Percentiles rank a stretch among this genome's conserved stretches.
Conservation (phyloP, 2,329 filamentous ascomycete species). For the Trichoderma afroharzianum region DNA sequence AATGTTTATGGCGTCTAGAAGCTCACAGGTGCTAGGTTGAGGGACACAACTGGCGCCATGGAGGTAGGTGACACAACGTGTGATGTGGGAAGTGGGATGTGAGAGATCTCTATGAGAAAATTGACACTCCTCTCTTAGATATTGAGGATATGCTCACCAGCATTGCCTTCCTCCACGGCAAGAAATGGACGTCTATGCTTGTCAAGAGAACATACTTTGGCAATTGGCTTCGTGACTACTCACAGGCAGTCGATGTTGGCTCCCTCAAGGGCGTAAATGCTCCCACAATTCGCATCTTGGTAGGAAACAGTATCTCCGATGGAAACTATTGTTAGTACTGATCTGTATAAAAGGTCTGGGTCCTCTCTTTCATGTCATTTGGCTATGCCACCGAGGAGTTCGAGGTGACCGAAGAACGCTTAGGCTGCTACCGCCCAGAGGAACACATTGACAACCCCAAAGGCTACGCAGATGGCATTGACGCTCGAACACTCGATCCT, state of each 20-base stretch:
- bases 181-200: slow-evolving; percentile 80
- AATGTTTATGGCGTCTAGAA: neutral
- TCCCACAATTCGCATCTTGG: slow-evolving; percentile 72
- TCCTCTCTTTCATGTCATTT: slow-evolving; percentile 76
- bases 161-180: slow-evolving; percentile 71
- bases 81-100: neutral
- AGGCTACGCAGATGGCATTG: slow-evolving; percentile 79
- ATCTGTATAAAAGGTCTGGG: slow-evolving; percentile 55
- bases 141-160: slow-evolving; percentile 81
- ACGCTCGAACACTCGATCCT: slow-evolving; percentile 77
- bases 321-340: neutral
- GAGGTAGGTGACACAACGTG: slow-evolving; percentile 40
- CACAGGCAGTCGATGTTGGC: slow-evolving; percentile 76
- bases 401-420: slow-evolving; percentile 74
- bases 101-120: neutral
- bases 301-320: slow-evolving; percentile 26
- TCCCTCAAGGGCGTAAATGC: slow-evolving; percentile 75
- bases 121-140: slow-evolving; percentile 41
- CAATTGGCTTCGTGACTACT: slow-evolving; percentile 85
- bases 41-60: slow-evolving; percentile 67
- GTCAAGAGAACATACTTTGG: slow-evolving; percentile 79
- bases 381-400: slow-evolving; percentile 85
- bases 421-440: slow-evolving; percentile 78
- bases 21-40: slow-evolving; percentile 49
- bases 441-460: slow-evolving; percentile 74